Base-by-base conservation (phyloP, 495 filamentous ascomycete genomes). In the Neurospora africana region DNA sequence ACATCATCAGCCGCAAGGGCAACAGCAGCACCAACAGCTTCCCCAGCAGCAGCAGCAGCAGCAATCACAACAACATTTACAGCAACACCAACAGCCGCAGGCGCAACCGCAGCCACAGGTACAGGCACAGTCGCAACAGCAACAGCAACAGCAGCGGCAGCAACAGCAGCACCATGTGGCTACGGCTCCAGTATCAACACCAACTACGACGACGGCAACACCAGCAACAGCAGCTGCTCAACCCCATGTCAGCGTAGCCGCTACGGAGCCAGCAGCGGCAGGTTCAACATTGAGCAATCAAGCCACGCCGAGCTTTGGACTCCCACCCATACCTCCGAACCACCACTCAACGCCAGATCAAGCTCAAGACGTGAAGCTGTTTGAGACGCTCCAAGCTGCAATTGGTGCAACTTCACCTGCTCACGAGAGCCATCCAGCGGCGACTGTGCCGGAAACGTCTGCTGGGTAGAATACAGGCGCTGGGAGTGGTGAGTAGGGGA, bases 341-440 rank as follows among this genome's bases (percentile, higher is more conserved):
- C 76, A 76, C 44, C 76, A 78, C 69, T 74, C 76, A n/a, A 74
- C 75, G 9, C 76, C 75, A 6, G 77, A 79, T 41, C 76, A 78
- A n/a, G 72, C 70, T 6, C 76, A 77, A 68, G 77, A 79, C 23
- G 40, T 73, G 0, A 75, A 76, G 38, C 36, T 79, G 17, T 75
- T 74, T 30, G 77, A 76, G 58, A 68, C 70, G 5, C 68, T 79
- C 23, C 72, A 72, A 37, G 77, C 77, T 11, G 76, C 76, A 5
- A 73, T 79, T 39, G 74, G 76, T 17, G 76, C 53, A 21, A 35
- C 75, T 23, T 47, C 69, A 30, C 53, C 53, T 65, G 53, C 53
- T 65, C 53, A 65, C 53, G 53, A 65, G 53, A 65, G 53, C 15
- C 53, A 65, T 35, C 13, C 27, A 33, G 53, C 53, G 2, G 27